Evolutionary conservation across 1,139 yeast species (phyloP), one percentile per base, ranked within the genome.

Genomic region (Suhomyces wounanorum): DNA sequence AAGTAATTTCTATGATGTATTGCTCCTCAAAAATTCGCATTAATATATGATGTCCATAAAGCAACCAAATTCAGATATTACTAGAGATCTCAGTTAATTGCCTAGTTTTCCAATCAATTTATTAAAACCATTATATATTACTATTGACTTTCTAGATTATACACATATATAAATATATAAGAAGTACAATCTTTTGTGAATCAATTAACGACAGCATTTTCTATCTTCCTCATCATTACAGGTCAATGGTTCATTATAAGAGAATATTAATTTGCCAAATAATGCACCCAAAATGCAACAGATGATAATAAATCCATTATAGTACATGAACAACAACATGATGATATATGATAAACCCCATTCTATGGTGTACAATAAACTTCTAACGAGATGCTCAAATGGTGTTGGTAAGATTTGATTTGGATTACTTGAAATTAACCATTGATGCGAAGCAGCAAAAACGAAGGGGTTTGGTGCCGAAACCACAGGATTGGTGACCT

Each of bases 301-400:
- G 51, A 85, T 81, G 51, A 84, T 81, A 36, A 85, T 73, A 63
- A 83, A 85, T 17, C 90, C 90, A 59, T 85, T 85, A 69, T 82
- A 85, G 70, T 84, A 84, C 90, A 85, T 85, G 70, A 84, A 84
- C 58, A 85, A 69, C 69, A 85, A 74, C 88, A 85, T 85, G 58
- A 85, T 78, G 49, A 85, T 66, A 62, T 84, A 85, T 5, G 85
- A 80, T 17, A 81, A 75, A 1, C 86, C 86, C 81, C 86, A 82
- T 62, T 84, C 84, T 28, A 82, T 58, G 1, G 83, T 75, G 63
- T 78, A 85, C 41, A 84, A 62, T 2, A 70, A 47, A 0, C 81
- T 68, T 49, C 85, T 73, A 10, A 81, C 58, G 7, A 79, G 28
- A 59, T 84, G 89, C 56, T 83, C 83, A 10, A 67, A 43, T 2